phyloP scores from a whole-genome alignment of 495 filamentous ascomycete genomes.

The Podospora australis region DNA sequence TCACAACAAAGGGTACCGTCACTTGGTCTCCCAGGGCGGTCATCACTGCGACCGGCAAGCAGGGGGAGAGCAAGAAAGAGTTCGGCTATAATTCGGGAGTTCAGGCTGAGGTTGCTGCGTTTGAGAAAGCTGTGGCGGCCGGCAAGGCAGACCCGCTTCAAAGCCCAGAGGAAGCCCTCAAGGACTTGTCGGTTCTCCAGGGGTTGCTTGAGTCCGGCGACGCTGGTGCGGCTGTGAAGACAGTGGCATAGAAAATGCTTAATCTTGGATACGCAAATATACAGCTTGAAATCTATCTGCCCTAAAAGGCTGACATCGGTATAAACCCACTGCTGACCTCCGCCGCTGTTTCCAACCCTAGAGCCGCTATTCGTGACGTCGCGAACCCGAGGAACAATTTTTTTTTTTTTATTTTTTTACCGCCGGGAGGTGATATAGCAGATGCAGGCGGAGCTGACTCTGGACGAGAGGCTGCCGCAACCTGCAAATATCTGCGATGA shows the following conservation, averaged over 20 bases:
- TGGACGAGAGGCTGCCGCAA: neutral
- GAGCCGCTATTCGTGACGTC: neutral
- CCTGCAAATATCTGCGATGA: neutral
- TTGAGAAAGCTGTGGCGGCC: conserved; percentile 47
- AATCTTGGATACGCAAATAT: neutral
- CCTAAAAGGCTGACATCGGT: neutral
- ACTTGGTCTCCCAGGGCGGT: conserved; percentile 27
- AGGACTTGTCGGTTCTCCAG: conserved; percentile 63
- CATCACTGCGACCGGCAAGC: conserved; percentile 29
- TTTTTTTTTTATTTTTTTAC: neutral
- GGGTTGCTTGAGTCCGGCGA: conserved; percentile 56
- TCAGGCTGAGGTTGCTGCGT: conserved; percentile 58
- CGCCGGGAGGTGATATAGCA: neutral
- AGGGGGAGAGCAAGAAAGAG: conserved; percentile 40
- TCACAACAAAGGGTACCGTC: conserved; percentile 49
- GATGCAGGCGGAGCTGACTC: neutral
- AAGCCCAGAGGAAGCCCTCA: conserved; percentile 58
- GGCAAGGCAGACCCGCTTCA: conserved; percentile 47
- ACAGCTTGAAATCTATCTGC: neutral
- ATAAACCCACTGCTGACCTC: neutral
- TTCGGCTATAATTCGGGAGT: conserved; percentile 54
- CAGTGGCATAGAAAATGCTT: conserved; percentile 2
- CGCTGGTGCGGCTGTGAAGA: conserved; percentile 34
- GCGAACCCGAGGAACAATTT: neutral
- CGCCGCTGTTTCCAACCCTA: neutral